Conservation (phyloP, 148 eudicot species). For the Agrostemma githago region DNA sequence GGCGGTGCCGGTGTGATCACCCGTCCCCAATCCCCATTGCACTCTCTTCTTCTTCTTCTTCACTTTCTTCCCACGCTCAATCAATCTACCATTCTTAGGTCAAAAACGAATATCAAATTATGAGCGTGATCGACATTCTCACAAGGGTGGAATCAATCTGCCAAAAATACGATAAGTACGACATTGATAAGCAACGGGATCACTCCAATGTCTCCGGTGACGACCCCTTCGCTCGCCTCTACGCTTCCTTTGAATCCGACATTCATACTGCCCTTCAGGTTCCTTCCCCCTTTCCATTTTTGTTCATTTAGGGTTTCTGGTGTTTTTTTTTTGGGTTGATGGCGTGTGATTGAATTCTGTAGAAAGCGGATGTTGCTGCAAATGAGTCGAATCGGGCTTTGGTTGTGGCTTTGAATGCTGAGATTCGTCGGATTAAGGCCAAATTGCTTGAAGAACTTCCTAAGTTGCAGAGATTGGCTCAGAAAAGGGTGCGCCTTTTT, state of each 20-base stretch:
- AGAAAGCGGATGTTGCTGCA: constrained; percentile 85
- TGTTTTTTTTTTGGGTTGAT: not conserved
- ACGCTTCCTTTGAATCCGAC: constrained; percentile 68
- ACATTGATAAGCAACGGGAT: constrained; percentile 67
- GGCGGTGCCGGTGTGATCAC: no score
- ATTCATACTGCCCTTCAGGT: constrained; percentile 79
- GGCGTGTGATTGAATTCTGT: not conserved
- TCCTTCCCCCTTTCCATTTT: no score
- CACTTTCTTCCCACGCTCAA: no score
- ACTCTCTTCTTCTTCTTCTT: no score
- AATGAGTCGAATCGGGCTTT: constrained; percentile 73
- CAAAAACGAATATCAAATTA: not conserved
- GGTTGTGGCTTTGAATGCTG: constrained; percentile 87
- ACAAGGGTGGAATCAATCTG: constrained; percentile 89
- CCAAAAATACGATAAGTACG: constrained; percentile 89
- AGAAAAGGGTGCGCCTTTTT: constrained; percentile 59
- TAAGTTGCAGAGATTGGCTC: constrained; percentile 84
- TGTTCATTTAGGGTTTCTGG: not conserved
- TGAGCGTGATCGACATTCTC: constrained; percentile 76
- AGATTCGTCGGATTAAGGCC: constrained; percentile 92
- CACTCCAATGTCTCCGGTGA: constrained; percentile 74
- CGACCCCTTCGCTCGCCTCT: constrained; percentile 91
- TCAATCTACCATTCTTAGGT: no score
- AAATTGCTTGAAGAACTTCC: constrained; percentile 83
- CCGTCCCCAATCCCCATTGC: no score